Base-by-base conservation (phyloP, 2,329 filamentous ascomycete species). In the Neonectria ditissima region DNA sequence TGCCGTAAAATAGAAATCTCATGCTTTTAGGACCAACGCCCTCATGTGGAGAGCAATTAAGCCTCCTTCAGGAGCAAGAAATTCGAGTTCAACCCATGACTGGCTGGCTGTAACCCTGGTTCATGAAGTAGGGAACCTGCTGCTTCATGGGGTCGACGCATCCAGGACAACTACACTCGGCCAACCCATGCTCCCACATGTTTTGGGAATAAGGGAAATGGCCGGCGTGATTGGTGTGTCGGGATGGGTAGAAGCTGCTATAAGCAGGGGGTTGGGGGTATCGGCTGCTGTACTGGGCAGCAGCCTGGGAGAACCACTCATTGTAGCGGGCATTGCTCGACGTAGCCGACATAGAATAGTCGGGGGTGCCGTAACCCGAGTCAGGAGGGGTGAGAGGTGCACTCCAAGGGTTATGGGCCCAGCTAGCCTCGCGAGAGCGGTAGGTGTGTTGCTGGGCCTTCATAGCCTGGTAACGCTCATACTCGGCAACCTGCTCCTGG, bases 321-420 rank as follows among this genome's bases (percentile, higher is more conserved):
- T 86, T 84, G 75, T 88, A 88, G 37, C 81, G 84, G 22, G 82
- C 79, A 59, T 87, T 87, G 67, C 81, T 80, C 1, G 85, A 84
- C 0, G 85, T 81, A 4, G 86, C 84, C 44, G 86, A 87, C 74
- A 84, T 82, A 52, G 81, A 78, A 66, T 88, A 87, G 69, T 89
- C 86, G 5, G 87, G 87, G 0, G 86, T 89, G 45, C 86, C 86
- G 60, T 89, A 89, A 6, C 87, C 87, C 20, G 87, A 89, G 66
- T 89, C 87, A 1, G 87, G 87, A 2, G 87, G 87, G 0, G 87
- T 88, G 60, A 88, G 76, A 7, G 85, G 85, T 51, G 82, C 81
- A 13, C 76, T 78, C 81, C 81, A 80, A 14, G 83, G 79, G 63
- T 83, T 83, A 60, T 80, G 79, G 34, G 78, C 72, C 80, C 84